Conservation (phyloP, 176 grass and related monocot species). For the Leersia perrieri region DNA sequence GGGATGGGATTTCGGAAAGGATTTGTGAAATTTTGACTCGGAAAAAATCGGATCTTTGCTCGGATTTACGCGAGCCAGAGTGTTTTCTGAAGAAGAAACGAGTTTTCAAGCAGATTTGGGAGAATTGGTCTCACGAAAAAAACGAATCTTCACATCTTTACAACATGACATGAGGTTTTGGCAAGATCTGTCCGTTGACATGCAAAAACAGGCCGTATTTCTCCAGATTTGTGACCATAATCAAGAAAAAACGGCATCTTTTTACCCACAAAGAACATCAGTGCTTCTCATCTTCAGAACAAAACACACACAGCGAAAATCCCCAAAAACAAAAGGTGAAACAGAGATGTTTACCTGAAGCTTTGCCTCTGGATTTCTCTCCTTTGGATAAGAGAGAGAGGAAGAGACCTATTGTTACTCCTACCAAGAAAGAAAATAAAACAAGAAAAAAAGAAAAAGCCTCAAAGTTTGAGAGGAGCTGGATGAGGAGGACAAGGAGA, state of each 20-base stretch:
- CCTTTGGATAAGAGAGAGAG: conserved; percentile 10
- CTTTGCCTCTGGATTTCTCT: conserved; percentile 43
- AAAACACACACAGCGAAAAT: background rate
- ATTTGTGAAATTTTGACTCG: background rate
- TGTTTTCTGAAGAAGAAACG: background rate
- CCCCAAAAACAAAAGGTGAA: background rate
- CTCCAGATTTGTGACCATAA: background rate
- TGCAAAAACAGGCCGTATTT: background rate
- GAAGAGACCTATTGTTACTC: conserved; percentile 37
- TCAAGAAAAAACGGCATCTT: background rate
- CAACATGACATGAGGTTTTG: background rate
- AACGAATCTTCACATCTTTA: background rate
- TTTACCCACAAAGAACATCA: background rate
- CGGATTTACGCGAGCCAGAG: background rate
- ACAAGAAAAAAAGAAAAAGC: conserved; percentile 29
- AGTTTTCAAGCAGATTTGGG: background rate
- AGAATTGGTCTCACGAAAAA: background rate
- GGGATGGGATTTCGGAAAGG: background rate
- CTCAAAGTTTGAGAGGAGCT: conserved; percentile 34
- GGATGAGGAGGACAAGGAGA: conserved; percentile 29
- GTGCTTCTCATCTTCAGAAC: background rate
- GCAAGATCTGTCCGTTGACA: background rate
- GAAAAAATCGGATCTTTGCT: background rate
- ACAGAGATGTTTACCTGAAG: conserved; percentile 39
- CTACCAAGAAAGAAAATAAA: conserved; percentile 52